Conservation (phyloP, 768 basidiomycete species). For the Infundibulicybe gibba region DNA sequence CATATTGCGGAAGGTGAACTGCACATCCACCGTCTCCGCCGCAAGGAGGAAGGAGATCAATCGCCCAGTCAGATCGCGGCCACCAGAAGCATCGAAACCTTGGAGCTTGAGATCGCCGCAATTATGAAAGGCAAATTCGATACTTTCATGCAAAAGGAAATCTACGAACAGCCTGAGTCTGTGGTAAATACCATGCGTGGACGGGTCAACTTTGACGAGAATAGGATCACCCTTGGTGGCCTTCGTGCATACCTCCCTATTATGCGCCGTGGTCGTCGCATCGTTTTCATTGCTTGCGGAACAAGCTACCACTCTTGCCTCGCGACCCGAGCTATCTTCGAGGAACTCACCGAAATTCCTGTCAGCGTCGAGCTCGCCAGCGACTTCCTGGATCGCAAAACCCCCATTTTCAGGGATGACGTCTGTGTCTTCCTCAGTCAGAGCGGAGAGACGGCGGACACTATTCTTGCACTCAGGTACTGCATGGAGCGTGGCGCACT, state of each 20-base stretch:
- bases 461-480: constrained; percentile 93
- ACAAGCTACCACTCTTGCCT: constrained; percentile 97
- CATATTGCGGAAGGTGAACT: constrained; percentile 97
- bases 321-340: constrained; percentile 96
- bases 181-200: constrained; percentile 99
- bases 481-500: constrained; percentile 96
- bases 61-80: constrained; percentile 59
- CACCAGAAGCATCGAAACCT: constrained; percentile 94
- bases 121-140: constrained; percentile 99
- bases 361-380: constrained; percentile 96
- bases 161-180: constrained; percentile 98
- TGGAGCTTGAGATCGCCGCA: constrained; percentile 98
- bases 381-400: constrained; percentile 98
- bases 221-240: constrained; percentile 91
- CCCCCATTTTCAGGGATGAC: constrained; percentile 99
- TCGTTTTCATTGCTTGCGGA: constrained; percentile 98
- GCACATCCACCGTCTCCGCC: constrained; percentile 96
- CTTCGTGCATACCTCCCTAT: constrained; percentile 93
- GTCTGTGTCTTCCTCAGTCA: constrained; percentile 95
- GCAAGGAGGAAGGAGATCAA: constrained; percentile 69
- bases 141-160: constrained; percentile 99
- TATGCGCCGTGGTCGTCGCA: constrained; percentile 90
- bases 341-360: constrained; percentile 98
- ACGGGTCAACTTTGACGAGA: constrained; percentile 95
- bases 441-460: constrained; percentile 98